These are phyloP conservation scores for Backusella westeae DNA, from an alignment of 192 early-diverging fungal species.

Conservation along the genomic window DNA sequence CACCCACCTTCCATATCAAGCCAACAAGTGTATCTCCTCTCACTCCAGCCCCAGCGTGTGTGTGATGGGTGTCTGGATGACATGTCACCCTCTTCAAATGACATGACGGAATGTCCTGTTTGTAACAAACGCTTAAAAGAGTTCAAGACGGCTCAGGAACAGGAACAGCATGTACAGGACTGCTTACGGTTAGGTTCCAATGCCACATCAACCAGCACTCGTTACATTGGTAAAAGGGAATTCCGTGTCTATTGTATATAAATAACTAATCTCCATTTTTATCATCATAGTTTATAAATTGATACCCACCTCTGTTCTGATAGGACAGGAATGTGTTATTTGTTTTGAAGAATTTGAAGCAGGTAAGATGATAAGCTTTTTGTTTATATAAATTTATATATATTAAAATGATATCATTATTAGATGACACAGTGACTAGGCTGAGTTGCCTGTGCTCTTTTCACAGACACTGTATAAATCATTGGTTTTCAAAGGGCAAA, in stretches of 20 bases:
- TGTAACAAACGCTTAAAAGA: constrained; percentile 54
- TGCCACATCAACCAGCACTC: constrained; percentile 47
- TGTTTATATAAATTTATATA: background rate
- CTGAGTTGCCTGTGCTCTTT: constrained; percentile 89
- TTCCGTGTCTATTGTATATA: no score
- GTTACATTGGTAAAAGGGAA: constrained; percentile 59
- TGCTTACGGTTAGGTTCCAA: constrained; percentile 50
- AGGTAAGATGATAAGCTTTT: constrained; percentile 33
- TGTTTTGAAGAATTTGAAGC: constrained; percentile 90
- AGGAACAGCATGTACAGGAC: constrained; percentile 62
- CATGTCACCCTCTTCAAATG: constrained; percentile 34
- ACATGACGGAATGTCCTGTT: constrained; percentile 76
- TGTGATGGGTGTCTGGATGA: constrained; percentile 20
- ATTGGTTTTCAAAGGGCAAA: constrained; percentile 72
- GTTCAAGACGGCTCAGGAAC: constrained; percentile 41
- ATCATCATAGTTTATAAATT: constrained; percentile 53
- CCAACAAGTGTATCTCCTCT: background rate
- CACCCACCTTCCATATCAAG: background rate
- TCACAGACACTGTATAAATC: constrained; percentile 80
- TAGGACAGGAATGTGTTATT: constrained; percentile 85
- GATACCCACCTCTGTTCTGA: constrained; percentile 51
- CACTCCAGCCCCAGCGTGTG: constrained; percentile 19
- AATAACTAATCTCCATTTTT: background rate
- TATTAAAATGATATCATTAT: background rate
- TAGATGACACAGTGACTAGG: constrained; percentile 72